Percentiles rank a stretch among this genome's conserved stretches.
Conservation (phyloP, 768 basidiomycete species). For the Calocybe indica region DNA sequence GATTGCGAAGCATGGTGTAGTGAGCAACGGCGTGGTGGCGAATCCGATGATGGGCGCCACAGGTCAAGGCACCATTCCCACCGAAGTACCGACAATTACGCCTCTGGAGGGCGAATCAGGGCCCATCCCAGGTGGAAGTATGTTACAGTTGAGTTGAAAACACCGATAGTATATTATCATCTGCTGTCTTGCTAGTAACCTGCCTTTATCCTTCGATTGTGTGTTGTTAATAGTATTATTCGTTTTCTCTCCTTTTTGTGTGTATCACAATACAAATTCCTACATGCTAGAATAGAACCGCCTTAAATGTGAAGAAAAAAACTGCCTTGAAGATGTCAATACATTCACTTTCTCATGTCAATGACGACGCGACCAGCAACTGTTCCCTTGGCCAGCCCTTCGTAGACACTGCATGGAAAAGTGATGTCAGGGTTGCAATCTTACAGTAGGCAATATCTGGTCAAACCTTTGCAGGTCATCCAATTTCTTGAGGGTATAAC, state of each 20-base stretch:
- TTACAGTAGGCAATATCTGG: neutral
- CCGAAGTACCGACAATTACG: slow-evolving; percentile 41
- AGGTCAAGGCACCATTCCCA: slow-evolving; percentile 53
- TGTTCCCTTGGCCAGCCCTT: neutral
- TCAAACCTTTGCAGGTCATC: slow-evolving; percentile 30
- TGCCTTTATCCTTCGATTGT: neutral
- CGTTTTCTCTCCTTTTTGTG: no score
- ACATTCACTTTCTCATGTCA: neutral
- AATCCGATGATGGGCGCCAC: slow-evolving; percentile 44
- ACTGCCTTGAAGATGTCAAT: no score
- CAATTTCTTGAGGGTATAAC: slow-evolving; percentile 40
- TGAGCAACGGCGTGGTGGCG: slow-evolving; percentile 22
- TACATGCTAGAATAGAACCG: no score
- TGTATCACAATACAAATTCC: no score
- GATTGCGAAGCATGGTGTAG: slow-evolving; percentile 48
- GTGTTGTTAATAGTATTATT: neutral
- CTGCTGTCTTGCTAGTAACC: neutral
- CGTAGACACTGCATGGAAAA: neutral
- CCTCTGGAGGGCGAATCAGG: slow-evolving; percentile 46
- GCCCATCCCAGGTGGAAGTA: slow-evolving; percentile 49
- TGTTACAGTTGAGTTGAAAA: slow-evolving; percentile 40
- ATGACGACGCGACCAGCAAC: slow-evolving; percentile 1
- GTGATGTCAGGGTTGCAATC: neutral
- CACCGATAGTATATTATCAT: neutral
- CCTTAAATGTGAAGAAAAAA: no score